Evolutionary conservation across 164 flowering plant species (phyloP).

Genomic region (Annona squamosa): DNA sequence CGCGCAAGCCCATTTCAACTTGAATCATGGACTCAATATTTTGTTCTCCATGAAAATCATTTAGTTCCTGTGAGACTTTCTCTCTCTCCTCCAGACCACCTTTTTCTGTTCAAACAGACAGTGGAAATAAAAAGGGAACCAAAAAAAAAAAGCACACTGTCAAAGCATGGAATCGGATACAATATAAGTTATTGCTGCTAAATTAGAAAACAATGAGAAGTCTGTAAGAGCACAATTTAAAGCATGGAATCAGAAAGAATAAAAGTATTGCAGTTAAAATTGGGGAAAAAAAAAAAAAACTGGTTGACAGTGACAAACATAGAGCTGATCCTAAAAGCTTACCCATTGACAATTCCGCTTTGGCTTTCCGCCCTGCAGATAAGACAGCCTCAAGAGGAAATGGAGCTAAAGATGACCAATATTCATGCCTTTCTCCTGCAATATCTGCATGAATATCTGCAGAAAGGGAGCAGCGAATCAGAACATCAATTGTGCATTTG

Average conservation of each 20-base stretch:
- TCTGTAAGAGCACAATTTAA: no score
- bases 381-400: constrained; percentile 72
- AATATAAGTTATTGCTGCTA: no score
- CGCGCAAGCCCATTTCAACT: constrained; percentile 84
- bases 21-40: constrained; percentile 81
- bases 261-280: no score
- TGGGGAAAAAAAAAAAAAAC: not conserved
- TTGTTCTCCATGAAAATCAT: constrained; percentile 53
- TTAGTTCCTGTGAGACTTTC: constrained; percentile 21
- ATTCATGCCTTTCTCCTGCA: constrained; percentile 50
- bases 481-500: not conserved
- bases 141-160: not conserved
- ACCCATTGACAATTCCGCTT: constrained; percentile 47
- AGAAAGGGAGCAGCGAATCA: constrained; percentile 1
- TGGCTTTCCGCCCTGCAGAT: constrained; percentile 79
- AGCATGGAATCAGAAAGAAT: no score
- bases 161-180: not conserved
- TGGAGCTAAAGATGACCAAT: constrained; percentile 88
- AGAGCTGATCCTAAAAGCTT: not conserved
- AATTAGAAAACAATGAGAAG: no score
- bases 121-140: not conserved
- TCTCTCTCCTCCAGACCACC: constrained; percentile 43
- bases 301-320: not conserved
- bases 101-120: constrained; percentile 23
- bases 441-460: constrained; percentile 77